phyloP scores from a whole-genome alignment of 75 land plant genomes.

The Cupressus sempervirens region DNA sequence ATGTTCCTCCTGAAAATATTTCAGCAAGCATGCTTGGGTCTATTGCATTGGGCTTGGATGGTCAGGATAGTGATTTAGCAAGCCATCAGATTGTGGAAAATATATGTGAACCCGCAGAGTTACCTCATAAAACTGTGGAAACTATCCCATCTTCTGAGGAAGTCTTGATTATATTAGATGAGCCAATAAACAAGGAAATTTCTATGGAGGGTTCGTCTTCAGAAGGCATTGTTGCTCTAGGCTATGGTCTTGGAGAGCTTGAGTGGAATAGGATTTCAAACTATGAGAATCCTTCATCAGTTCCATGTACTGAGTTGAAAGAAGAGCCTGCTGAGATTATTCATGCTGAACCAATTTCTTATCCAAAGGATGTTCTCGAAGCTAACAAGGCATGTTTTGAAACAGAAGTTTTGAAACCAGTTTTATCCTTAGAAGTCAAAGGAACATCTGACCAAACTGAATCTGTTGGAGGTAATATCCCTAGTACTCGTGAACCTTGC shows the following conservation, averaged over 20 bases:
- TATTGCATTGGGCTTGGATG: not conserved
- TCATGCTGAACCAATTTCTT: not conserved
- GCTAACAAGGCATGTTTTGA: not conserved
- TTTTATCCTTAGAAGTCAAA: not conserved
- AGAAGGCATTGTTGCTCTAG: not conserved
- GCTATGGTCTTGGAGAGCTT: constrained; percentile 1
- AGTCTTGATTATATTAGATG: not conserved
- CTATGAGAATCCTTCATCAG: not conserved
- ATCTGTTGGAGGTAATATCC: not conserved
- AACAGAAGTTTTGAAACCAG: not conserved
- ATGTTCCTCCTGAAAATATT: not conserved
- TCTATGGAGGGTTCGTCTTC: not conserved
- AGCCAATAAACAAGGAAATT: not conserved
- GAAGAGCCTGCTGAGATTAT: not conserved
- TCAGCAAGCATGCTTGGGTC: not conserved
- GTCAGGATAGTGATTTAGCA: not conserved
- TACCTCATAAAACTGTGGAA: not conserved
- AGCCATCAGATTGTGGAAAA: not conserved
- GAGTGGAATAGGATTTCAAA: not conserved
- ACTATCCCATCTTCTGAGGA: constrained; percentile 7
- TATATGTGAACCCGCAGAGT: not conserved
- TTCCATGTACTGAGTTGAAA: not conserved
- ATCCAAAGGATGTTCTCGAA: not conserved
- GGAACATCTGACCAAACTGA: not conserved
- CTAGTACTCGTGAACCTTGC: not conserved